Conservation (phyloP, 2,329 filamentous ascomycete genomes). For the Aspergillus glaucus region DNA sequence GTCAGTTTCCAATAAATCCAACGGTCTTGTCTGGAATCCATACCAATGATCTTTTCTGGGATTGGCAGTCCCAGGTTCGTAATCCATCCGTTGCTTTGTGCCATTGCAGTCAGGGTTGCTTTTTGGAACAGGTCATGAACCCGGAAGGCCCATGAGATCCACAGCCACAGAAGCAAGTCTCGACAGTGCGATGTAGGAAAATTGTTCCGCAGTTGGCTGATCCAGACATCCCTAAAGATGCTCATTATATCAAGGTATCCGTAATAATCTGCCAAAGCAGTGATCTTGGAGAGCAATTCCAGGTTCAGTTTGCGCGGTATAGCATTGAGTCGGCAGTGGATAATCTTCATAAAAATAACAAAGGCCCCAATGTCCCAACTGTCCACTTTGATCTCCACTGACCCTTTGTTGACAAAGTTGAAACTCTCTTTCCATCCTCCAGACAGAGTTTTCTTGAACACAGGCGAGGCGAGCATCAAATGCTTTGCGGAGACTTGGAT, state of each 20-base stretch:
- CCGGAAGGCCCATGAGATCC: not conserved
- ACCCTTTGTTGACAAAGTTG: not conserved
- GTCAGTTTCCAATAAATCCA: too few relatives aligned
- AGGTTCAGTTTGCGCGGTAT: not conserved
- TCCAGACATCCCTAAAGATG: not conserved
- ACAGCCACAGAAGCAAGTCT: not conserved
- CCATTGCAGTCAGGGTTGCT: not conserved
- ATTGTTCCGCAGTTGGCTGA: not conserved
- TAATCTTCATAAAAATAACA: not conserved
- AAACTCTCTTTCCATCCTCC: not conserved
- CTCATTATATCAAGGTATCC: not conserved
- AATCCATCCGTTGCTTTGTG: not conserved
- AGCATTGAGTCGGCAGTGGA: not conserved
- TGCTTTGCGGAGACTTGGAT: not conserved
- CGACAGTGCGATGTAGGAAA: not conserved
- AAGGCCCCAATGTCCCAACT: not conserved
- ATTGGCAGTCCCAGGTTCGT: not conserved
- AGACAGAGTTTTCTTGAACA: not conserved
- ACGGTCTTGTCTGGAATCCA: not conserved
- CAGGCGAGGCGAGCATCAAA: not conserved
- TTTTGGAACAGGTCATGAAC: not conserved
- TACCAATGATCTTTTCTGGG: not conserved
- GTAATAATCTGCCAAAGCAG: not conserved
- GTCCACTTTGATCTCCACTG: not conserved
- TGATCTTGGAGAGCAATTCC: not conserved